phyloP scores from a whole-genome alignment of 768 basidiomycete genomes.

The Pulveroboletus sp. region DNA sequence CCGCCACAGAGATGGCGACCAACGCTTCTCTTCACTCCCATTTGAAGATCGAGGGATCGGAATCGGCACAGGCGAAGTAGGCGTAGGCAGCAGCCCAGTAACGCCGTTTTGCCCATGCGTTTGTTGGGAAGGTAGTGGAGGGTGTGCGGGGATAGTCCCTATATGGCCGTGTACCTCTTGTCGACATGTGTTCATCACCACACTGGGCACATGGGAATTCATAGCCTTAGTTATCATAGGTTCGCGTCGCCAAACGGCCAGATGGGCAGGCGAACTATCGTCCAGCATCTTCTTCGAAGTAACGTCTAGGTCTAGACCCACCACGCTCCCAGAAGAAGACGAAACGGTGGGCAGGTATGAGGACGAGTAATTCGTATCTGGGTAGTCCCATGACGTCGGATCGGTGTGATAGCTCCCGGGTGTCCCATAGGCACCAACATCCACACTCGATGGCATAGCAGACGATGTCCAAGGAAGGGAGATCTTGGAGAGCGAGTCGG shows the following conservation, averaged over 20 bases:
- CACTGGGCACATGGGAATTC: slow-evolving; percentile 22
- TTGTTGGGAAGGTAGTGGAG: slow-evolving; percentile 11
- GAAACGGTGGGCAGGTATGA: slow-evolving; percentile 43
- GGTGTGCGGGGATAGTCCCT: slow-evolving; percentile 6
- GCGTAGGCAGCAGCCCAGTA: slow-evolving; percentile 16
- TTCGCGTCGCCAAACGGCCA: slow-evolving; percentile 32
- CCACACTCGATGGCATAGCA: slow-evolving; percentile 36
- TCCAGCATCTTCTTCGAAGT: slow-evolving; percentile 30
- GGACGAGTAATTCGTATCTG: slow-evolving; percentile 45
- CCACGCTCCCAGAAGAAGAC: slow-evolving; percentile 33
- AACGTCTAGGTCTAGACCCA: slow-evolving; percentile 29
- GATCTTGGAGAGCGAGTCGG: slow-evolving; percentile 36
- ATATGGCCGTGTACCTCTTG: slow-evolving; percentile 16
- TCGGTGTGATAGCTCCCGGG: slow-evolving; percentile 50
- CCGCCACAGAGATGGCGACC: slow-evolving; percentile 33
- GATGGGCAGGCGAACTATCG: slow-evolving; percentile 27
- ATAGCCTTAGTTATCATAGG: slow-evolving; percentile 22
- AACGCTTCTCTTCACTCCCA: slow-evolving; percentile 30
- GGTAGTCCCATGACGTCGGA: slow-evolving; percentile 42
- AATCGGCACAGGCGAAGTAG: slow-evolving; percentile 29
- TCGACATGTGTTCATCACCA: slow-evolving; percentile 27
- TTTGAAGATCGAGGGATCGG: slow-evolving; percentile 27
- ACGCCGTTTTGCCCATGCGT: slow-evolving; percentile 9
- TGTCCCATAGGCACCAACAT: slow-evolving; percentile 37
- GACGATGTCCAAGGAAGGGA: slow-evolving; percentile 32